Conservation (phyloP, 768 basidiomycete species). For the Suillus ampliporus region DNA sequence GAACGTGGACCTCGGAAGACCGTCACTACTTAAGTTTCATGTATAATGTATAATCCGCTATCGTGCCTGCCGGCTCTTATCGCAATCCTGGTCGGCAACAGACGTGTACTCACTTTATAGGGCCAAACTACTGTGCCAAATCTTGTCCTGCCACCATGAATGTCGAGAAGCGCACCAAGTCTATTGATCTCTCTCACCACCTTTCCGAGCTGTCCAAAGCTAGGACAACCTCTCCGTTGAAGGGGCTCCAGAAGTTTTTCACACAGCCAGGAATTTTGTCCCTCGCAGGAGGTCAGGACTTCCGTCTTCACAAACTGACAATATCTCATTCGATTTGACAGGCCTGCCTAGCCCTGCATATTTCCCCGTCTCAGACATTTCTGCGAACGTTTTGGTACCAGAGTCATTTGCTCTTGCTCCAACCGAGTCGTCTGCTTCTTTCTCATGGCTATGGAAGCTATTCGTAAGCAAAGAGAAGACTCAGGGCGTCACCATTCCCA, state of each 20-base stretch:
- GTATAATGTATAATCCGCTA: background rate
- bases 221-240: slow-evolving; percentile 62
- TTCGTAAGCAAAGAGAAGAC: slow-evolving; percentile 53
- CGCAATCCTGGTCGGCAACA: background rate
- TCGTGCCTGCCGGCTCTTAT: background rate
- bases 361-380: slow-evolving; percentile 71
- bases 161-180: slow-evolving; percentile 45
- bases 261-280: slow-evolving; percentile 56
- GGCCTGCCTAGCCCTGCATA: slow-evolving; percentile 71
- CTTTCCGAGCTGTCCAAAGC: slow-evolving; percentile 59
- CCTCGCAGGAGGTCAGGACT: slow-evolving; percentile 69
- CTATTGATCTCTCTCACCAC: slow-evolving; percentile 76
- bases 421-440: slow-evolving; percentile 32
- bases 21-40: too few species aligned
- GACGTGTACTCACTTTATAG: background rate
- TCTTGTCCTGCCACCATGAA: slow-evolving; percentile 23
- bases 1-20: too few species aligned
- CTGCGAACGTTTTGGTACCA: slow-evolving; percentile 54
- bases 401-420: slow-evolving; percentile 53
- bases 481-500: slow-evolving; percentile 59
- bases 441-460: slow-evolving; percentile 66
- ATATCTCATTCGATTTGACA: slow-evolving; percentile 26
- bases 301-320: slow-evolving; percentile 2
- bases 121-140: background rate
- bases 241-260: slow-evolving; percentile 67